These are phyloP conservation scores for Pseudoscleropodium purum DNA, from an alignment of 225 moss, liverwort and hornwort species.

Conservation along the genomic window DNA sequence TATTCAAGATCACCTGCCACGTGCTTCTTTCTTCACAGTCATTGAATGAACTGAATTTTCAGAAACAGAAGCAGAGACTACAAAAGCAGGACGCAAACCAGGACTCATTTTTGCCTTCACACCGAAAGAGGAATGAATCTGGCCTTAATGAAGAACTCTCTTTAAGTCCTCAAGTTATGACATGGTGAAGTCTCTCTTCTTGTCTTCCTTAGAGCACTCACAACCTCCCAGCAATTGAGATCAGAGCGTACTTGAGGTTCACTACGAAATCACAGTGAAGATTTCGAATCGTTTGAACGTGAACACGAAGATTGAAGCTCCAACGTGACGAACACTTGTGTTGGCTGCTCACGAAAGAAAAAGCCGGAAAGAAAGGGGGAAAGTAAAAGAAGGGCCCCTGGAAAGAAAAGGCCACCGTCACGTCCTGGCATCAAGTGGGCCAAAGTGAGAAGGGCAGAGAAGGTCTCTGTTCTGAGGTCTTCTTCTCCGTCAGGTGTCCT, in stretches of 20 bases:
- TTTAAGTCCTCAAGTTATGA: background rate
- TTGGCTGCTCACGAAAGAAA: background rate
- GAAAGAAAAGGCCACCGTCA: constrained; percentile 22
- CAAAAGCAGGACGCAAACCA: background rate
- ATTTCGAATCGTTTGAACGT: background rate
- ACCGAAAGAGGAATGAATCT: background rate
- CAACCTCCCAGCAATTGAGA: background rate
- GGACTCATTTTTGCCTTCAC: background rate
- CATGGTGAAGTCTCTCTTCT: background rate
- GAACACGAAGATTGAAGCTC: background rate
- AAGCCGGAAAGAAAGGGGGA: background rate
- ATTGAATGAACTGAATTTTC: background rate
- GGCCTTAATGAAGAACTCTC: background rate
- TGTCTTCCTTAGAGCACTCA: background rate
- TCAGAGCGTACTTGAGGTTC: background rate
- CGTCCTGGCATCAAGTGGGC: constrained; percentile 15
- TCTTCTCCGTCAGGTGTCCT: background rate
- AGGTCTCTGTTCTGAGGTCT: background rate
- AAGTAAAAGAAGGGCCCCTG: background rate
- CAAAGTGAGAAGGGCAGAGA: background rate
- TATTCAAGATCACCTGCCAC: background rate
- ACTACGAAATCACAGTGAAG: background rate
- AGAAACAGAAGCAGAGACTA: background rate
- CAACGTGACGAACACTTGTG: background rate
- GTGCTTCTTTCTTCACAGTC: background rate